Evolutionary conservation across 2,329 filamentous ascomycete genomes (phyloP), one percentile per base, ranked within the genome.

Genomic region (Colletotrichum plurivorum): DNA sequence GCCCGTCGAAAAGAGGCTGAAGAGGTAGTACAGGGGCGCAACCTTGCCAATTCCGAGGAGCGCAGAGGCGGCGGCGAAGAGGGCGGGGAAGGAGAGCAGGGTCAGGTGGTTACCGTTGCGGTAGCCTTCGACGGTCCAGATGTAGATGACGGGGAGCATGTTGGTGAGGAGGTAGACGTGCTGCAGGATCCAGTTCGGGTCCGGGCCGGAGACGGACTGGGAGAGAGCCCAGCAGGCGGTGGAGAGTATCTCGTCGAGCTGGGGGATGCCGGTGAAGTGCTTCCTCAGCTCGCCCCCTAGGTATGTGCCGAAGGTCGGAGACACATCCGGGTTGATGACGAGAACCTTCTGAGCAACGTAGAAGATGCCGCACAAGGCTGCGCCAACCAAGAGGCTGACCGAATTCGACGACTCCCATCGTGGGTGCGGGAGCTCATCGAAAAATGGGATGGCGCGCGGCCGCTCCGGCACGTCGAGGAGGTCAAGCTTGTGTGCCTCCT

Each of bases 91-190:
- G 0, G 64, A 53, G 15, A 75, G 55, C 5, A 69, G 53, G 6
- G 65, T 69, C 1, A 62, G 67, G 1, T 71, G 27, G 36, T 73
- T 71, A 2, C 73, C 73, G 9, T 61, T 58, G 2, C 75, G 71
- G 27, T 73, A 71, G 5, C 73, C 74, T 55, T 77, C 75, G 5
- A 76, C 68, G 2, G 59, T 73, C 63, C 71, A 77, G 16, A 74
- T 72, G 27, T 76, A 46, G 8, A 75, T 39, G 20, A 75, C 69
- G 8, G 75, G 71, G 7, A 73, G 65, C 39, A 75, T 64, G 49
- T 67, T 72, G 2, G 68, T 70, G 22, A 72, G n/a, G 53, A 72
- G 69, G 60, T 72, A 71, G 13, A 65, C n/a, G 31, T 63, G 63
- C 4, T 70, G 67, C 4, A 70, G 6, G 0, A 9, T 53, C 15